phyloP scores from a whole-genome alignment of 1,139 yeast genomes.

The Candida sanyaensis region DNA sequence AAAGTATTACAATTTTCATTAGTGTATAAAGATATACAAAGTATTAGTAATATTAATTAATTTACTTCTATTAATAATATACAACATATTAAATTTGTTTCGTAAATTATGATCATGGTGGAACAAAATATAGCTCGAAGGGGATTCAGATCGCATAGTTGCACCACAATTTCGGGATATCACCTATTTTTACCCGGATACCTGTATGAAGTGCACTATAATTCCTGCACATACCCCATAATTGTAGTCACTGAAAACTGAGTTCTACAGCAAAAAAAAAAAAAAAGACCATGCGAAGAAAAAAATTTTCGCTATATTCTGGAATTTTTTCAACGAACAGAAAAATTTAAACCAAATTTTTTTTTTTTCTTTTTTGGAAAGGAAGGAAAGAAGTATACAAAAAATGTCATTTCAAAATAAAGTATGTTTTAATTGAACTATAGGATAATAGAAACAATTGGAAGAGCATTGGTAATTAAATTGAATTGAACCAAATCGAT shows the following conservation, averaged over 20 bases:
- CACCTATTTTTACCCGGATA: neutral
- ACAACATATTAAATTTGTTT: too few relatives aligned
- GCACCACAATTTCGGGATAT: too few relatives aligned
- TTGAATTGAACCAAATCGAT: too few relatives aligned
- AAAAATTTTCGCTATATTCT: neutral
- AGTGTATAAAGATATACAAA: neutral
- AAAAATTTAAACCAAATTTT: neutral
- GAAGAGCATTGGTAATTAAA: neutral
- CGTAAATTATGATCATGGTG: too few relatives aligned
- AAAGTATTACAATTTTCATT: neutral
- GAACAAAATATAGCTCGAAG: too few relatives aligned
- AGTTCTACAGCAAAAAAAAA: neutral
- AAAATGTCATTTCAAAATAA: conserved; percentile 52
- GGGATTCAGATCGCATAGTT: too few relatives aligned
- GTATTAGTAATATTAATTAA: neutral
- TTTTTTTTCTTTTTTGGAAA: conserved; percentile 1
- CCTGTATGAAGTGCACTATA: neutral
- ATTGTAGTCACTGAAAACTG: conserved; percentile 1
- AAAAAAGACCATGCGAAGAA: neutral
- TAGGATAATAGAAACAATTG: neutral
- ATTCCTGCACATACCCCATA: neutral
- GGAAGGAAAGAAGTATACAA: conserved; percentile 8
- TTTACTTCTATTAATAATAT: too few relatives aligned
- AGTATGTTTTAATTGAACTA: conserved; percentile 32
- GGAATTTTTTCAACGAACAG: conserved; percentile 1